Base-by-base conservation (phyloP, 352 stramenopile genomes). In the Phytopythium montanum region DNA sequence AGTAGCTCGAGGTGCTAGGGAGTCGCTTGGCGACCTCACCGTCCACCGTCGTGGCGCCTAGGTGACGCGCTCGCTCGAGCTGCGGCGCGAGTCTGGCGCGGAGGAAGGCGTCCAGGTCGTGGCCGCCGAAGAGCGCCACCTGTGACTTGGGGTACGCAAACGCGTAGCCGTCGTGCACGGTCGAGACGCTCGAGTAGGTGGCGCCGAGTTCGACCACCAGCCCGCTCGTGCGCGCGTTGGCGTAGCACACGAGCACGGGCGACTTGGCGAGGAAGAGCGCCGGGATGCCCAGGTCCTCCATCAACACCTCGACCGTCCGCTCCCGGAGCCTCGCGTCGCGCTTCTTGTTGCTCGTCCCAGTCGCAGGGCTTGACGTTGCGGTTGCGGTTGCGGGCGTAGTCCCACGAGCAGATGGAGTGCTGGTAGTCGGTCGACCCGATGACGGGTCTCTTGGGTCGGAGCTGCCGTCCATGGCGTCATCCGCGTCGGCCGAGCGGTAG, bases 221-320 rank as follows among this genome's bases (percentile, higher is more conserved):
- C 1, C 85, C 85, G 61, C 75, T 93, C 23, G 84, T 94, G 39
- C 85, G 76, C 21, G 81, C 87, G 61, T 92, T 93, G 19, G 87
- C 82, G 59, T 94, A 96, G 51, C 85, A 94, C 18, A 81, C 76
- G 16, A 96, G 68, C 38, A 94, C 87, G 7, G 85, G 76, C 59
- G 81, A 88, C 59, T 96, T 96, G 56, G 87, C 77, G 39, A 82
- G 80, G 59, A 96, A 96, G 13, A 94, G 64, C 14, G 85, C 87
- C 2, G 85, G 81, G 50, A 85, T 57, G 2, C 81, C 76, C 6
- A 92, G 59, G 45, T 88, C 80, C 56, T 96, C 87, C 81, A 96
- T 92, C 18, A 94, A 72, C 46, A 93, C 73, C 68, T 96, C 85
- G 16, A 91, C 79, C 69, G 88, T 75, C 50, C 76, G 73, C 45